A percentile compares a stretch with the other conserved stretches of the same genome.
Conservation (phyloP, 305 asterid species). For the Caryopteris hybrid region DNA sequence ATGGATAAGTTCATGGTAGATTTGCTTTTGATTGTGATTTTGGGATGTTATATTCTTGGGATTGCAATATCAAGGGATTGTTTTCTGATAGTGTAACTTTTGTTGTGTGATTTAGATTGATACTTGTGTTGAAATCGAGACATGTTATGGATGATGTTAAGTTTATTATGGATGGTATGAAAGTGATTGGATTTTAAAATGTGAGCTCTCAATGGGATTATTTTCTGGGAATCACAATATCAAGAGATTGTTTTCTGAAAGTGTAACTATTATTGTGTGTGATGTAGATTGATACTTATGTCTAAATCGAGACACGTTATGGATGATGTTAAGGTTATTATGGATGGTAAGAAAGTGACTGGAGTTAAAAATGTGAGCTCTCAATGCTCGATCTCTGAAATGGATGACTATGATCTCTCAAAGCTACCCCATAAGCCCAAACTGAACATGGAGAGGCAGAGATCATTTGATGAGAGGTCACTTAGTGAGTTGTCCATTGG, state of each 20-base stretch:
- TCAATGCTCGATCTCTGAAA: slow-evolving; percentile 50
- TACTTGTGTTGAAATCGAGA: too few species aligned
- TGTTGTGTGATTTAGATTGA: not conserved
- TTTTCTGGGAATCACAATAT: too few species aligned
- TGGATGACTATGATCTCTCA: slow-evolving; percentile 56
- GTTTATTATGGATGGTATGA: slow-evolving; percentile 36
- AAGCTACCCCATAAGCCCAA: slow-evolving; percentile 64
- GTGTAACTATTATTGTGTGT: not conserved
- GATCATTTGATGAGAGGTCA: slow-evolving; percentile 73
- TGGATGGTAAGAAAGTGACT: slow-evolving; percentile 34
- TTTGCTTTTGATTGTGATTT: not conserved
- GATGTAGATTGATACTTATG: not conserved
- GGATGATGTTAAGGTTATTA: slow-evolving; percentile 20
- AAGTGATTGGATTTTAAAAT: slow-evolving; percentile 43
- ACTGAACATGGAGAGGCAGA: slow-evolving; percentile 66
- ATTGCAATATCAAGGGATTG: not conserved
- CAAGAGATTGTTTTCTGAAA: too few species aligned
- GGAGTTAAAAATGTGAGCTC: slow-evolving; percentile 58
- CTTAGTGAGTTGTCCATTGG: slow-evolving; percentile 64
- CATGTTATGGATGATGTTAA: too few species aligned
- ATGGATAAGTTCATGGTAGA: not conserved
- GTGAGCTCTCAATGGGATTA: slow-evolving; percentile 53
- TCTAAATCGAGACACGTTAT: slow-evolving; percentile 14
- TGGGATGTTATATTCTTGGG: too few species aligned
- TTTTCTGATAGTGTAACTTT: too few species aligned